Percentiles rank a stretch among this genome's conserved stretches.
Evolutionary conservation across 805 yeast species (phyloP).

Genomic region (Teunomyces kruisii): DNA sequence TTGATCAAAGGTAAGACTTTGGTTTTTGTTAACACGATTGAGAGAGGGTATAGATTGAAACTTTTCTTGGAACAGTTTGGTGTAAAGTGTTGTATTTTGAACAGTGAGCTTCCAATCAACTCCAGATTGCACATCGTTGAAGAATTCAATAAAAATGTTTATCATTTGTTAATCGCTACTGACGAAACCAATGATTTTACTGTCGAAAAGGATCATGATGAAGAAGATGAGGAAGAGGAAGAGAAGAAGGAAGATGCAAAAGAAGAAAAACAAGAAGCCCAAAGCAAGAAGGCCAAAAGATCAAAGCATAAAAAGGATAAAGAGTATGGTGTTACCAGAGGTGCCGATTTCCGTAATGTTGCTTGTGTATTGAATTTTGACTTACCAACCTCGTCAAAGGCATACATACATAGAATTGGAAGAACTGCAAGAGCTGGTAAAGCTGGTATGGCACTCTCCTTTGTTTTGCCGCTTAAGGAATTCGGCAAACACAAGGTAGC

Average conservation of each 20-base stretch:
- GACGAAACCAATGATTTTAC: conserved; percentile 75
- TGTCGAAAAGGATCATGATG: conserved; percentile 50
- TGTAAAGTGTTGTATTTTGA: conserved; percentile 79
- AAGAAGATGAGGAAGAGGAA: conserved; percentile 29
- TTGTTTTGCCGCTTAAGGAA: conserved; percentile 79
- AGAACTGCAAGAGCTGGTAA: conserved; percentile 98
- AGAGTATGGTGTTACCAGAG: conserved; percentile 94
- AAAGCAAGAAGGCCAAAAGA: conserved; percentile 15
- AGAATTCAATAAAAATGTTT: conserved; percentile 88
- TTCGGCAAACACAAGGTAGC: conserved; percentile 90
- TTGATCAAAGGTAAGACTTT: conserved; percentile 89
- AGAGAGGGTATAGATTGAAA: conserved; percentile 90
- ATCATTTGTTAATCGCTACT: conserved; percentile 86
- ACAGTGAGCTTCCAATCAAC: conserved; percentile 89
- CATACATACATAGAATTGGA: conserved; percentile 92
- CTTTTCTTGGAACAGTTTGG: conserved; percentile 94
- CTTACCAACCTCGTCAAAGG: conserved; percentile 82
- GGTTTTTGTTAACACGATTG: conserved; percentile 89
- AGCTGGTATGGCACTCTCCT: conserved; percentile 91
- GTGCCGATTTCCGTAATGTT: conserved; percentile 94
- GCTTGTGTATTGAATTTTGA: conserved; percentile 97
- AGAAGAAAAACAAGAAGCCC: conserved; percentile 11
- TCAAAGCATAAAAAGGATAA: conserved; percentile 47
- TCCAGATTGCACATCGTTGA: conserved; percentile 94
- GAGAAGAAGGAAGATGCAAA: conserved; percentile 21